phyloP scores from a whole-genome alignment of 2,329 filamentous ascomycete species.

The Emmonsiellopsis sp. region DNA sequence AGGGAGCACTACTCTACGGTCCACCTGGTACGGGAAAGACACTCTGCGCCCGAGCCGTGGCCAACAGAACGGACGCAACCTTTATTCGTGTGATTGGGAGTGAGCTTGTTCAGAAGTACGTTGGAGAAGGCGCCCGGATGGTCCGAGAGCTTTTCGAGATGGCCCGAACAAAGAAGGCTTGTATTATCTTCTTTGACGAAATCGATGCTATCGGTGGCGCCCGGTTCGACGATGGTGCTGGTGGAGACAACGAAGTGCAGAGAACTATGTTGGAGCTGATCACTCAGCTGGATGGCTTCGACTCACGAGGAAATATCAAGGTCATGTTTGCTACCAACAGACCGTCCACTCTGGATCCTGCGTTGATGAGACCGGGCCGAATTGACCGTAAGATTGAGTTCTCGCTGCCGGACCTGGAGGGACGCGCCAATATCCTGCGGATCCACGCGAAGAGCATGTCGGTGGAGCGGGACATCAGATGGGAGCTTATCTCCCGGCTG shows the following conservation, averaged over 20 bases:
- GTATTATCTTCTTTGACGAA: conserved; percentile 99
- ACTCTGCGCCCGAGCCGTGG: conserved; percentile 90
- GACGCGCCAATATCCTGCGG: conserved; percentile 90
- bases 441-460: conserved; percentile 99
- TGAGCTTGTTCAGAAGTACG: conserved; percentile 97
- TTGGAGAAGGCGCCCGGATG: conserved; percentile 96
- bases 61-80: conserved; percentile 94
- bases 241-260: conserved; percentile 95
- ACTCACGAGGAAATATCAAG: conserved; percentile 95
- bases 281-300: conserved; percentile 93
- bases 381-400: conserved; percentile 99
- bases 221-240: conserved; percentile 91
- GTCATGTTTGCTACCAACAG: conserved; percentile 99
- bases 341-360: conserved; percentile 91
- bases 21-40: conserved; percentile 99
- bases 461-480: conserved; percentile 95
- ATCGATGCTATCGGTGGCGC: conserved; percentile 94
- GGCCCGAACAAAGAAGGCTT: conserved; percentile 98
- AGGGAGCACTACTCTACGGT: conserved; percentile 92
- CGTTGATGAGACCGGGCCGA: conserved; percentile 90
- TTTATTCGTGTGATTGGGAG: conserved; percentile 98
- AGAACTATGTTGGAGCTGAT: conserved; percentile 97
- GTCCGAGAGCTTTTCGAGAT: conserved; percentile 98
- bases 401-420: conserved; percentile 91
- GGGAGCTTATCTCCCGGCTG: conserved; percentile 94